Base-by-base conservation (phyloP, 116 monocot genomes). In the Zostera marina region DNA sequence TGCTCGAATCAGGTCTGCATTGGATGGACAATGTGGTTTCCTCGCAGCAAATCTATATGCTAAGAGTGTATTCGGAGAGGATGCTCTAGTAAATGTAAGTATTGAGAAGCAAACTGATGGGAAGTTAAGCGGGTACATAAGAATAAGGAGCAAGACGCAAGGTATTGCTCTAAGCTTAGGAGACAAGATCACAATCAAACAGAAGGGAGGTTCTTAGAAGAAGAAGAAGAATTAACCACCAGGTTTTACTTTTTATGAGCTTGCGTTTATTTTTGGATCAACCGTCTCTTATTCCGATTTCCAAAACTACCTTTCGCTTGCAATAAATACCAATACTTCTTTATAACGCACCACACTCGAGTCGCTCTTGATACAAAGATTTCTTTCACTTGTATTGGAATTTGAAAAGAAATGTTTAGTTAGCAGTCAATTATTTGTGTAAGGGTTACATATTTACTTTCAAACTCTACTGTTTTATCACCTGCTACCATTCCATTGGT, bases 21-120 rank as follows among this genome's bases (percentile, higher is more conserved):
- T 91, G 63, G 86, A 80, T 56, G 91, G 91, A 5, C 86, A 91
- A 38, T 85, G 91, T 39, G 91, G 91, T 8, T 91, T 77, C 46
- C 80, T 91, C 21, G 91, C 91, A 8, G 91, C 86, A 2, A 91
- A 91, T 52, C 63, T 91, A 32, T 91, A 91, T 22, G 91, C 91
- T 6, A 91, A 91, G 80, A 91, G 91, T 60, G 85, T 91, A 8
- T 91, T 91, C 60, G 91, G 91, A 0, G 91, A 91, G 69, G 91
- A 91, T 64, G 91, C 91, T 6, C 57, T 91, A 61, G 91, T 91
- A 53, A 91, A 91, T 49, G 58, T 85, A 20, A 91, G 91, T 56
- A 66, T 91, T 44, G 91, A 91, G 74, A 85, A 85, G 67, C 91
- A 80, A 62, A 49, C 52, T 0, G 91, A 91, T 65, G 91, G 86